Conservation (phyloP, 1,139 yeast species). For the Yamadazyma dushanensis region DNA sequence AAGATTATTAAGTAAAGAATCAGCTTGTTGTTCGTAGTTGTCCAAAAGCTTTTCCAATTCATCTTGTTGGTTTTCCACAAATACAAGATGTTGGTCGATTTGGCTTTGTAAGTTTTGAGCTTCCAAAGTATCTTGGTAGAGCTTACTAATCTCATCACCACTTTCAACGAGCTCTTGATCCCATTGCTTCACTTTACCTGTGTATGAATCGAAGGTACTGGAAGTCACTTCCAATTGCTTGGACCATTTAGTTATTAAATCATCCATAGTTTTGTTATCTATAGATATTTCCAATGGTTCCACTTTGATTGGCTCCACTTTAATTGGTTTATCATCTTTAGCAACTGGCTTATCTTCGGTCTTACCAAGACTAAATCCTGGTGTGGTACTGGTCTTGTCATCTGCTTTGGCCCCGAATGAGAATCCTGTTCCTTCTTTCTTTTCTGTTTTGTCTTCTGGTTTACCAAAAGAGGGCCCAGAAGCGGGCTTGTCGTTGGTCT, state of each 20-base stretch:
- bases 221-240: conserved; percentile 75
- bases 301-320: conserved; percentile 54
- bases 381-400: conserved; percentile 17
- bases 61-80: conserved; percentile 89
- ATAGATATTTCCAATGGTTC: conserved; percentile 75
- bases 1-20: conserved; percentile 48
- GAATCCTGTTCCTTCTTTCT: conserved; percentile 22
- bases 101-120: conserved; percentile 86
- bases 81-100: conserved; percentile 82
- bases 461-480: conserved; percentile 21
- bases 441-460: conserved; percentile 22
- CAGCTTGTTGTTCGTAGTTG: conserved; percentile 85
- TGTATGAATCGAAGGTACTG: conserved; percentile 72
- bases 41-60: conserved; percentile 82
- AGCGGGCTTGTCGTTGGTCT: conserved; percentile 16
- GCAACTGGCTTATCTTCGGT: conserved; percentile 15
- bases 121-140: conserved; percentile 74
- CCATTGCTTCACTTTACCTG: conserved; percentile 77
- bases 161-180: conserved; percentile 81
- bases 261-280: conserved; percentile 90
- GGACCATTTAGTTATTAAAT: conserved; percentile 91
- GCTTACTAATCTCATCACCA: conserved; percentile 78
- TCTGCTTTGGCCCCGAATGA: conserved; percentile 23
- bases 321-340: conserved; percentile 28
- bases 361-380: conserved; percentile 7